Conservation (phyloP, 2,329 filamentous ascomycete species). For the Capronia americana region DNA sequence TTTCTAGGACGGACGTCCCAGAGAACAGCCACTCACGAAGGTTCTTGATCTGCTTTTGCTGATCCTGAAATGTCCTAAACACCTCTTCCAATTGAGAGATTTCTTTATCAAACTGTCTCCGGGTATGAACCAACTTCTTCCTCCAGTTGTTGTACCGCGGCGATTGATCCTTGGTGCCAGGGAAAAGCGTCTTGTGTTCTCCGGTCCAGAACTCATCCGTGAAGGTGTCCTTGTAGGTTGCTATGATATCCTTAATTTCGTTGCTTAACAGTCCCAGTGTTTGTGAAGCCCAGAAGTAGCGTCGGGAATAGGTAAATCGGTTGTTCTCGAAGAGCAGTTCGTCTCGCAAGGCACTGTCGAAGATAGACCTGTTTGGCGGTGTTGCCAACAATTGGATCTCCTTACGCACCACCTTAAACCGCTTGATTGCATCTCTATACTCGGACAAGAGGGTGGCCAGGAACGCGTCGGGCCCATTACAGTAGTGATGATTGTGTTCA, state of each 20-base stretch:
- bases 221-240: constrained; percentile 38
- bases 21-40: constrained; percentile 68
- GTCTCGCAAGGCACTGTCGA: constrained; percentile 38
- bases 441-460: constrained; percentile 64
- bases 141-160: constrained; percentile 40
- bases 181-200: constrained; percentile 40
- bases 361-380: constrained; percentile 54
- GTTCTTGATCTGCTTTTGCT: constrained; percentile 54
- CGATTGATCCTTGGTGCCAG: constrained; percentile 38
- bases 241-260: constrained; percentile 41
- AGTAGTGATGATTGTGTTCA: constrained; percentile 62
- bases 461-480: constrained; percentile 68
- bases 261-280: constrained; percentile 41
- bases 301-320: constrained; percentile 39
- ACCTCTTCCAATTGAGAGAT: constrained; percentile 63
- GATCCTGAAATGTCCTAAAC: constrained; percentile 63
- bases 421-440: constrained; percentile 65
- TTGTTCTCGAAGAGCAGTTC: constrained; percentile 40
- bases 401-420: constrained; percentile 64
- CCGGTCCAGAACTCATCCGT: constrained; percentile 41
- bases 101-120: constrained; percentile 40
- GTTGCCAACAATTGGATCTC: constrained; percentile 65
- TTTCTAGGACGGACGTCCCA: constrained; percentile 66
- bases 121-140: constrained; percentile 37
- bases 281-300: constrained; percentile 43